Evolutionary conservation across 2,329 filamentous ascomycete species (phyloP).

Genomic region (Fusarium liriodendri): DNA sequence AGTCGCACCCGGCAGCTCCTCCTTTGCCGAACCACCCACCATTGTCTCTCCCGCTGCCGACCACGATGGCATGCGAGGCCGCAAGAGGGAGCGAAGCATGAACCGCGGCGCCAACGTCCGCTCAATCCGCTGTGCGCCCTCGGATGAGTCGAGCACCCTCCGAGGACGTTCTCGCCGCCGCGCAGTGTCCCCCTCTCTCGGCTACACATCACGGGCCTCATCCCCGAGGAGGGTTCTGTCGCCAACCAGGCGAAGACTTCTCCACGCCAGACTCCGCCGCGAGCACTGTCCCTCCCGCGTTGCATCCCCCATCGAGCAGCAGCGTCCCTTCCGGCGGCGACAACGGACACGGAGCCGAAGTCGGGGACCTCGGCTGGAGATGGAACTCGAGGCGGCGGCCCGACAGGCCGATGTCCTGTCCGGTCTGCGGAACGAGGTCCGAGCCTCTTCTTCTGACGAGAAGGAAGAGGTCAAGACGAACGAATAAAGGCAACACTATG

Average conservation of each 20-base stretch:
- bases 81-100: slow-evolving; percentile 54
- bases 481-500: slow-evolving; percentile 7
- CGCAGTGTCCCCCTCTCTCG: slow-evolving; percentile 50
- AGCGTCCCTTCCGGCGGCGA: slow-evolving; percentile 47
- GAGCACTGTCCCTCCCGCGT: slow-evolving; percentile 58
- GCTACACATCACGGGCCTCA: slow-evolving; percentile 47
- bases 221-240: slow-evolving; percentile 51
- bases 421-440: slow-evolving; percentile 50
- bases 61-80: slow-evolving; percentile 49
- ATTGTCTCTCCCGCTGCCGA: slow-evolving; percentile 40
- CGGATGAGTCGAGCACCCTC: slow-evolving; percentile 57
- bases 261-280: slow-evolving; percentile 55
- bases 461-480: slow-evolving; percentile 28
- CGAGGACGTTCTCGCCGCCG: slow-evolving; percentile 55
- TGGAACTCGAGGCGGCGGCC: slow-evolving; percentile 40
- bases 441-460: slow-evolving; percentile 39
- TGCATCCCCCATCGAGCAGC: slow-evolving; percentile 49
- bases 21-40: slow-evolving; percentile 39
- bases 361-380: slow-evolving; percentile 48
- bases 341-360: slow-evolving; percentile 54
- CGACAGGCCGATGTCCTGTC: slow-evolving; percentile 46
- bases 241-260: slow-evolving; percentile 55
- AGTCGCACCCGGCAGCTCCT: slow-evolving; percentile 32
- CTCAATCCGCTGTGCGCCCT: slow-evolving; percentile 44
- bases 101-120: slow-evolving; percentile 48